Conservation (phyloP, 257 asterid genomes). For the Jacaranda copaia region DNA sequence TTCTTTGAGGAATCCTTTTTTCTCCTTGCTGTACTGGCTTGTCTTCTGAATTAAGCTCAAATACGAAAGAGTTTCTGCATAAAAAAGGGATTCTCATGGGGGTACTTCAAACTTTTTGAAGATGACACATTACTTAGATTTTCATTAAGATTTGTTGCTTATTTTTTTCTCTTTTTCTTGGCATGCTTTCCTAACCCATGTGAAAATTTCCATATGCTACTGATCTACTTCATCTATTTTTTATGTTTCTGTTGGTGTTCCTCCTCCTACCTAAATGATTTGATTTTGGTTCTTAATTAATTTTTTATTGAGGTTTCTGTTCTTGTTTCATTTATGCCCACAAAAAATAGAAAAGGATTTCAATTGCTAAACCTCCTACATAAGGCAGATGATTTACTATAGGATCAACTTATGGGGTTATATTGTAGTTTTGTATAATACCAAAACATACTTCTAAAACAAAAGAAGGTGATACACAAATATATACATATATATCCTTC, state of each 20-base stretch:
- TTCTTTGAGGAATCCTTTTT: background rate
- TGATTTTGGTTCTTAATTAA: too few species aligned
- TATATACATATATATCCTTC: too few species aligned
- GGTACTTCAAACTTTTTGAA: background rate
- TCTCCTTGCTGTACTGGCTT: slow-evolving; percentile 17
- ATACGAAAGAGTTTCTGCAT: slow-evolving; percentile 3
- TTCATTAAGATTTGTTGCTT: background rate
- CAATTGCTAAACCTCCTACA: too few species aligned
- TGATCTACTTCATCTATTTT: slow-evolving; percentile 20
- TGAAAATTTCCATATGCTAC: background rate
- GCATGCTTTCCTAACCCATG: background rate
- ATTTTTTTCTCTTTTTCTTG: background rate
- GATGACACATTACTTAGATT: background rate
- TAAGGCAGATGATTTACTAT: too few species aligned
- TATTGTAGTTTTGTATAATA: too few species aligned
- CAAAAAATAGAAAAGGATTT: too few species aligned
- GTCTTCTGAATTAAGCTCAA: slow-evolving; percentile 23
- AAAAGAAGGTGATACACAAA: too few species aligned
- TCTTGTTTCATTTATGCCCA: too few species aligned
- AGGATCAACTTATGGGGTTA: too few species aligned
- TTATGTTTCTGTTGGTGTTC: background rate
- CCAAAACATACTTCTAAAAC: too few species aligned
- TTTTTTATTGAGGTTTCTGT: too few species aligned
- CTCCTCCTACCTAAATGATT: too few species aligned
- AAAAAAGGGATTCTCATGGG: slow-evolving; percentile 22